These are phyloP conservation scores for Talaromyces trachyspermus DNA, from an alignment of 495 filamentous ascomycete species.

Conservation along the genomic window DNA sequence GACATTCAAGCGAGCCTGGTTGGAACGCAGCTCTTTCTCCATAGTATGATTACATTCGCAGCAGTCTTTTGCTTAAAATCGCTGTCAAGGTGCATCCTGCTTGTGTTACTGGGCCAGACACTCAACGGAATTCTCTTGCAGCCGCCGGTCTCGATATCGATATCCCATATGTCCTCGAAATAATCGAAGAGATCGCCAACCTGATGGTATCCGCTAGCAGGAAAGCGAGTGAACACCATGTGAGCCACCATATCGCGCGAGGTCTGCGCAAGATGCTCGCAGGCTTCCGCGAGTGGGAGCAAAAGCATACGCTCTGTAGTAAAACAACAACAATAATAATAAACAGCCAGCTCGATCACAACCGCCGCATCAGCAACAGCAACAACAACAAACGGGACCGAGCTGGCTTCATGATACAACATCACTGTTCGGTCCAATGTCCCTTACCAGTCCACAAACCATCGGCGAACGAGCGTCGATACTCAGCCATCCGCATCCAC, in stretches of 20 bases:
- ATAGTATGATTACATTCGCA: conserved; percentile 52
- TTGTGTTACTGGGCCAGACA: conserved; percentile 16
- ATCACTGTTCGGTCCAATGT: conserved; percentile 34
- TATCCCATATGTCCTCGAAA: conserved; percentile 33
- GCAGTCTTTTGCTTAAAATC: conserved; percentile 49
- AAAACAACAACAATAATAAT: neutral
- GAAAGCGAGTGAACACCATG: conserved; percentile 43
- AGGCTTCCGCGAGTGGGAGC: conserved; percentile 41
- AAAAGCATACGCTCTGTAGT: conserved; percentile 11
- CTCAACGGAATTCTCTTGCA: conserved; percentile 36
- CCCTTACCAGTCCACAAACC: conserved; percentile 33
- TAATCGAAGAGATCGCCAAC: conserved; percentile 39
- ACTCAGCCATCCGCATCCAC: conserved; percentile 27
- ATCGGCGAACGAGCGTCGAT: conserved; percentile 36
- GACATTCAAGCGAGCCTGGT: conserved; percentile 44
- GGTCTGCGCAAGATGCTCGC: conserved; percentile 47
- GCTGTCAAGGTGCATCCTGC: conserved; percentile 37
- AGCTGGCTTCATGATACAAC: conserved; percentile 18
- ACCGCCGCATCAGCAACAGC: neutral
- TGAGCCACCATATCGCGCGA: conserved; percentile 46
- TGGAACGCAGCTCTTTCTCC: conserved; percentile 46
- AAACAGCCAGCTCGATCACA: no score
- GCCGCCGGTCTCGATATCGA: conserved; percentile 35
- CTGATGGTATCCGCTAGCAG: conserved; percentile 43
- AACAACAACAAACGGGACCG: neutral